These are phyloP conservation scores for Tuber aestivum DNA, from an alignment of 495 filamentous ascomycete genomes.

Conservation along the genomic window DNA sequence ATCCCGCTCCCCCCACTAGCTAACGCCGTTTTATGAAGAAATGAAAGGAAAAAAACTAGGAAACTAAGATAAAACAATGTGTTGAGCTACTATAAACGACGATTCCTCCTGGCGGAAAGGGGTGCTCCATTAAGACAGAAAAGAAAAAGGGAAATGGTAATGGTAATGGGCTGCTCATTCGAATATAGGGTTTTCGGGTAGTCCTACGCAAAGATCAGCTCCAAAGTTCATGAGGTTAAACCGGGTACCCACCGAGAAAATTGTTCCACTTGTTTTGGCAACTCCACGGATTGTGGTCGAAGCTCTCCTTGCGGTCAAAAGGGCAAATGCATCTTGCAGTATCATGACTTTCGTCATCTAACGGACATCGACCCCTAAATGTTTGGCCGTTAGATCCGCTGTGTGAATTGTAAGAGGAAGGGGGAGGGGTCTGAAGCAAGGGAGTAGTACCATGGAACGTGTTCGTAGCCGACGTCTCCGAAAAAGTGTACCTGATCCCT, in stretches of 20 bases:
- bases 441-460: slow-evolving; percentile 50
- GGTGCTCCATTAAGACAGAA: slow-evolving; percentile 10
- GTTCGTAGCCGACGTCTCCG: slow-evolving; percentile 51
- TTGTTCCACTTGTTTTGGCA: slow-evolving; percentile 39
- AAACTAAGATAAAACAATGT: slow-evolving; percentile 4
- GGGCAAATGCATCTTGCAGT: slow-evolving; percentile 37
- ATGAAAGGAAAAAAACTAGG: background rate
- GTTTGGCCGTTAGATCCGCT: slow-evolving; percentile 2
- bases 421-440: slow-evolving; percentile 25
- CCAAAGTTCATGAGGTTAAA: slow-evolving; percentile 9
- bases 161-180: slow-evolving; percentile 12
- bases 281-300: slow-evolving; percentile 36
- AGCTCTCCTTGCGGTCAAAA: slow-evolving; percentile 36
- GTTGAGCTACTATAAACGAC: slow-evolving; percentile 6
- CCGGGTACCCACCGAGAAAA: slow-evolving; percentile 32
- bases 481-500: slow-evolving; percentile 52
- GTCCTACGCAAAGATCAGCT: slow-evolving; percentile 1
- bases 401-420: slow-evolving; percentile 12
- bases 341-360: slow-evolving; percentile 34
- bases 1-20: background rate
- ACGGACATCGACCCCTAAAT: slow-evolving; percentile 35
- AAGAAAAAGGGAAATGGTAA: slow-evolving; percentile 17
- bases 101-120: background rate
- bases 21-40: background rate
- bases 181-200: background rate